Percentiles rank a stretch among this genome's conserved stretches.
phyloP scores from a whole-genome alignment of 2,329 filamentous ascomycete species.

The Colletotrichum camelliae region DNA sequence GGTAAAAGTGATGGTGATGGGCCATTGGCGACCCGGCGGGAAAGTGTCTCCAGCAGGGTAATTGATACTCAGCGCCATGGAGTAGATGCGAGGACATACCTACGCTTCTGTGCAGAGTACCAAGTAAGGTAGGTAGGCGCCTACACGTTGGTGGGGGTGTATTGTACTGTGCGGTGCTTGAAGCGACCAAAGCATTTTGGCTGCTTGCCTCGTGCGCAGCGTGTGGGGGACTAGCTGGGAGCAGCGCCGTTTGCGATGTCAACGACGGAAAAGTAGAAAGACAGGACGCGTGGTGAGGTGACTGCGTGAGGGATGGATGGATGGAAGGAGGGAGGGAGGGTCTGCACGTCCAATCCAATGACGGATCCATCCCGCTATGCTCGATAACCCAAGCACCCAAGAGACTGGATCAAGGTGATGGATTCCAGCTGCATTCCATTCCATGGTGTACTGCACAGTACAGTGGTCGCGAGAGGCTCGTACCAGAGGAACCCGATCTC shows the following conservation, averaged over 20 bases:
- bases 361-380: conserved; percentile 15
- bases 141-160: background rate
- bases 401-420: background rate
- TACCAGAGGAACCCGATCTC: background rate
- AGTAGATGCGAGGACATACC: background rate
- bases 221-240: background rate
- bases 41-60: background rate
- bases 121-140: background rate
- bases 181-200: background rate
- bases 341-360: background rate
- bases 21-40: background rate
- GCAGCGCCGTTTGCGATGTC: conserved; percentile 9
- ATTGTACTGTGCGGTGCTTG: background rate
- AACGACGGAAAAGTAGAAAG: background rate
- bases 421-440: conserved; percentile 16
- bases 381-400: background rate
- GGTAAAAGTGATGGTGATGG: background rate
- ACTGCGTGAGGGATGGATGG: background rate
- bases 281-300: background rate
- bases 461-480: background rate
- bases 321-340: background rate
- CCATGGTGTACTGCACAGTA: background rate
- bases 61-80: background rate
- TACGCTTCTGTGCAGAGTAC: background rate
- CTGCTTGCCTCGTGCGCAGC: conserved; percentile 11